These are phyloP conservation scores for Globisporangium nunn DNA, from an alignment of 352 stramenopile species.

Conservation along the genomic window DNA sequence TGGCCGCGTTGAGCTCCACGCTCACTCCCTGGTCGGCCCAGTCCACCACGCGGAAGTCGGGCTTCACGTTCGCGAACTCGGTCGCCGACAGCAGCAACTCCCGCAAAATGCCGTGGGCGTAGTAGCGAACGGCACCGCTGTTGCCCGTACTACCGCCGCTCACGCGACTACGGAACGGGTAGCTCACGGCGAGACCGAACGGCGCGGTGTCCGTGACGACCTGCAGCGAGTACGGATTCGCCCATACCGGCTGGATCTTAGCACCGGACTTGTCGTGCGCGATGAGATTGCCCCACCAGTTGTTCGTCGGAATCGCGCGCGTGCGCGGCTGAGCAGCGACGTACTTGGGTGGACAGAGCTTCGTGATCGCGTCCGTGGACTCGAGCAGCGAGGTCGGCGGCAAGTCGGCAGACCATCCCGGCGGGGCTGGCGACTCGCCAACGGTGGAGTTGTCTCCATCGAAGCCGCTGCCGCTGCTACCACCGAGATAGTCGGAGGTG, in stretches of 20 bases:
- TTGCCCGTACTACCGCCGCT: conserved; percentile 43
- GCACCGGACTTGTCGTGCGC: conserved; percentile 16
- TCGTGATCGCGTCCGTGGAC: conserved; percentile 43
- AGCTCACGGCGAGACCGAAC: conserved; percentile 44
- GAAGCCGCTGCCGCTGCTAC: background rate
- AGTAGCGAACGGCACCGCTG: conserved; percentile 39
- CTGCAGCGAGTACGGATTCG: conserved; percentile 54
- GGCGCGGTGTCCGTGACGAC: conserved; percentile 20
- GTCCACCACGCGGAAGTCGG: conserved; percentile 31
- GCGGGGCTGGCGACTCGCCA: conserved; percentile 11
- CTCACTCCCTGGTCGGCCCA: conserved; percentile 51
- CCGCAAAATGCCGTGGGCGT: conserved; percentile 31
- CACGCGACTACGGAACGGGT: conserved; percentile 42
- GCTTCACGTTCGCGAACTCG: conserved; percentile 29
- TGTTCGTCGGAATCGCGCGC: conserved; percentile 53
- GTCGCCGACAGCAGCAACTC: conserved; percentile 47
- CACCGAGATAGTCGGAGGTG: background rate
- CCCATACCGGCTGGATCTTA: conserved; percentile 43
- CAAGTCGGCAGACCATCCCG: conserved; percentile 5
- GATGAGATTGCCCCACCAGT: conserved; percentile 77
- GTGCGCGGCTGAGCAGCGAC: conserved; percentile 21
- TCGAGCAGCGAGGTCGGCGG: conserved; percentile 33
- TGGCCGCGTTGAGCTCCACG: conserved; percentile 28
- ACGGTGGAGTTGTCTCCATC: conserved; percentile 9
- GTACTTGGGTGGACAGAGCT: conserved; percentile 47